Conservation (phyloP, 2,329 filamentous ascomycete genomes). For the Monosporascus sp. region DNA sequence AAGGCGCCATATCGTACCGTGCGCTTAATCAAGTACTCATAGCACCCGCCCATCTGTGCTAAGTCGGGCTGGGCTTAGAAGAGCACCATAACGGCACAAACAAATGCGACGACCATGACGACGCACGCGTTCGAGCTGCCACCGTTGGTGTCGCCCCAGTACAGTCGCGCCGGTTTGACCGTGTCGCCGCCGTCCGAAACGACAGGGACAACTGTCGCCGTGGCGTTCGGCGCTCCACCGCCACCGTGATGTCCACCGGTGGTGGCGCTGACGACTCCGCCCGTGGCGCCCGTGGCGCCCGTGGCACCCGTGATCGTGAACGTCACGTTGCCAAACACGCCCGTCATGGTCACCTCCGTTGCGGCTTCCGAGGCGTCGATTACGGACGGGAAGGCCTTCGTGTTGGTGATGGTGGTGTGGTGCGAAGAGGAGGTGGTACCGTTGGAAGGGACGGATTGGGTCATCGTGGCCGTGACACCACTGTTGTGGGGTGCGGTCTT, state of each 20-base stretch:
- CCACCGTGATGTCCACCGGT: not conserved
- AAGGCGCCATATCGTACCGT: no score
- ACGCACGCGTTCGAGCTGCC: conserved; percentile 1
- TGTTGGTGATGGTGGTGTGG: no score
- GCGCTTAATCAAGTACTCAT: no score
- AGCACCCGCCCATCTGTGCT: not conserved
- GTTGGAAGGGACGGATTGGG: no score
- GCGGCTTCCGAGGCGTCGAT: no score
- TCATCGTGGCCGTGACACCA: no score
- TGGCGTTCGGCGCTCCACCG: not conserved
- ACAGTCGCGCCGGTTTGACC: not conserved
- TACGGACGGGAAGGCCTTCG: no score
- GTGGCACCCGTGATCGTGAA: not conserved
- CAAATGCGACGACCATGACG: conserved; percentile 4
- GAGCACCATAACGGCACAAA: not conserved
- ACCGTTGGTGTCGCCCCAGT: conserved; percentile 5
- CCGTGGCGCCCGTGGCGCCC: not conserved
- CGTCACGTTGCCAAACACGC: no score
- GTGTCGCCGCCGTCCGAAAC: not conserved
- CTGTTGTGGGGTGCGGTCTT: no score
- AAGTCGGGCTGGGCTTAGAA: not conserved
- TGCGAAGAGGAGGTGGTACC: no score
- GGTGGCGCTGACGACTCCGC: not conserved
- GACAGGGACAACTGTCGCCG: no score
- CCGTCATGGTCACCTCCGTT: no score